These are phyloP conservation scores for Corniculantispora saksenae DNA, from an alignment of 2,329 filamentous ascomycete genomes.

Conservation along the genomic window DNA sequence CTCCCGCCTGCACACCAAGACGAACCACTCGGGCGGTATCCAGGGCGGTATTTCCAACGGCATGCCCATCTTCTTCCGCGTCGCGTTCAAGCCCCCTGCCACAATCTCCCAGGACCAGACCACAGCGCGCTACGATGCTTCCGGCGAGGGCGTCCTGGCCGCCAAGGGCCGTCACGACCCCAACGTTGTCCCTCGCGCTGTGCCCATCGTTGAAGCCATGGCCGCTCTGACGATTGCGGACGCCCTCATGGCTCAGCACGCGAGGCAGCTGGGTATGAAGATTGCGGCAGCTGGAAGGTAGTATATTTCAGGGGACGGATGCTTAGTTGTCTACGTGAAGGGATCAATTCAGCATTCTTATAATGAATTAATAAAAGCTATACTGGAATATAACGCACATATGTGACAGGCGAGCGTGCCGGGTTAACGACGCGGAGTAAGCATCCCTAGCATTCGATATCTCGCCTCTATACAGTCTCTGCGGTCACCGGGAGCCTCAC, in stretches of 20 bases:
- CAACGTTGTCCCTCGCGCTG: constrained; percentile 75
- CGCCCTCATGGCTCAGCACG: constrained; percentile 79
- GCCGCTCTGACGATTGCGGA: constrained; percentile 85
- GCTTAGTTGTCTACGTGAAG: background rate
- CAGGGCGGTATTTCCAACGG: constrained; percentile 96
- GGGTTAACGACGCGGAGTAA: background rate
- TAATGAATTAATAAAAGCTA: constrained; percentile 21
- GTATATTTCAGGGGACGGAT: background rate
- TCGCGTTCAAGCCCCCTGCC: constrained; percentile 92
- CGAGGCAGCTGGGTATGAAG: constrained; percentile 45
- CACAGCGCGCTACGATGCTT: constrained; percentile 77
- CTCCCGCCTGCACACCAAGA: constrained; percentile 77
- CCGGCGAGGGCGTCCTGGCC: constrained; percentile 71
- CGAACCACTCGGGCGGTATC: constrained; percentile 92
- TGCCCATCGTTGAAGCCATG: constrained; percentile 87
- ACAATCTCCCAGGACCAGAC: constrained; percentile 89
- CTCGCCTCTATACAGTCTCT: no score
- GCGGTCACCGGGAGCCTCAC: no score
- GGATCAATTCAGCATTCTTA: no score
- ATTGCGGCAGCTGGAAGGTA: constrained; percentile 19
- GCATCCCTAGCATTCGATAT: background rate
- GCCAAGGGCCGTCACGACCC: constrained; percentile 95
- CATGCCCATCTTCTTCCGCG: constrained; percentile 88
- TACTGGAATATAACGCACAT: background rate
- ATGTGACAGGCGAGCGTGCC: background rate